phyloP scores from a whole-genome alignment of 169 alveolate genomes.

The Plasmodium fragile region DNA sequence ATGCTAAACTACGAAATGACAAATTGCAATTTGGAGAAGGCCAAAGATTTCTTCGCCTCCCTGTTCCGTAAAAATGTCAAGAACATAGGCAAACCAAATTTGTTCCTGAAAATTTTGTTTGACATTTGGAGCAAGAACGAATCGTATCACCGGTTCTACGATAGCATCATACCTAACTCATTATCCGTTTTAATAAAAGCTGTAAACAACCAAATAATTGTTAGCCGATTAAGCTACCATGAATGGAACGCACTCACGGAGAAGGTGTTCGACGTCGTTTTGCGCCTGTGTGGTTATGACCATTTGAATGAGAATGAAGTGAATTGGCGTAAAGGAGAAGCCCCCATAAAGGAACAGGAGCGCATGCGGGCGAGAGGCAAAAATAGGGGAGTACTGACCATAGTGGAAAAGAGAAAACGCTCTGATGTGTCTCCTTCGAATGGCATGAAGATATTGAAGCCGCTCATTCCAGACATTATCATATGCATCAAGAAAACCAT shows the following conservation, averaged over 20 bases:
- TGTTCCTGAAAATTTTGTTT: constrained; percentile 39
- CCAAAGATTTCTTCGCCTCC: constrained; percentile 40
- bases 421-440: not conserved
- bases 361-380: not conserved
- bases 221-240: not conserved
- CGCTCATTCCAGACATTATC: constrained; percentile 50
- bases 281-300: constrained; percentile 69
- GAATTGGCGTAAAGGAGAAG: not conserved
- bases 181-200: constrained; percentile 31
- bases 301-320: not conserved
- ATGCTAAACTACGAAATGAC: constrained; percentile 21
- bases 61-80: constrained; percentile 51
- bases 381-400: not conserved
- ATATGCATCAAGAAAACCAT: constrained; percentile 36
- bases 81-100: constrained; percentile 16
- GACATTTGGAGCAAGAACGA: constrained; percentile 66
- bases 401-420: not conserved
- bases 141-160: constrained; percentile 33
- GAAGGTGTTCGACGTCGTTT: constrained; percentile 37
- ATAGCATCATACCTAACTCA: constrained; percentile 62
- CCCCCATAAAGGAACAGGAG: not conserved
- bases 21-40: constrained; percentile 10
- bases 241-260: constrained; percentile 46
- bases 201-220: constrained; percentile 29
- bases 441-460: constrained; percentile 59